Evolutionary conservation across 1,139 yeast species (phyloP).

Genomic region (Hemisphaericaspora subhashii): DNA sequence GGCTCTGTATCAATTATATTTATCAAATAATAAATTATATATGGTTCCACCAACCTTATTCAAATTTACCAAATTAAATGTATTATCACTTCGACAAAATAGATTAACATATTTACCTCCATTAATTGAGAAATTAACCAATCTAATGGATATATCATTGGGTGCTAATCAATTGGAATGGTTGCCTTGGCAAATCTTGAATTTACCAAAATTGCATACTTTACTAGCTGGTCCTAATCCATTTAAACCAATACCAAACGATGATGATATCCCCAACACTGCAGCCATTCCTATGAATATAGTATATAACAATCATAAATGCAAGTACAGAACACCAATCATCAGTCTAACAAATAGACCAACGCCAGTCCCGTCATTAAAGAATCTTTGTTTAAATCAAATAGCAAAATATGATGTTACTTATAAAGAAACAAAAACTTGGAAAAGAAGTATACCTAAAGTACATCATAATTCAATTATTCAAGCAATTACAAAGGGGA

Average conservation of each 20-base stretch:
- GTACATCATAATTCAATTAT: slow-evolving; percentile 35
- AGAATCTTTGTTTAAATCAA: slow-evolving; percentile 32
- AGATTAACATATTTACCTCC: slow-evolving; percentile 37
- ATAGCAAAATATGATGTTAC: slow-evolving; percentile 45
- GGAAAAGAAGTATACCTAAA: slow-evolving; percentile 42
- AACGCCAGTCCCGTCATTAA: slow-evolving; percentile 30
- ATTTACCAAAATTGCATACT: slow-evolving; percentile 28
- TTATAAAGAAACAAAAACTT: slow-evolving; percentile 42
- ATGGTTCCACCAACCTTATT: slow-evolving; percentile 39
- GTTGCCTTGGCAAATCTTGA: slow-evolving; percentile 38
- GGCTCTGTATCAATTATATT: slow-evolving; percentile 33
- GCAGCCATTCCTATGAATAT: slow-evolving; percentile 25
- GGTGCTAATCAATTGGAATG: slow-evolving; percentile 38
- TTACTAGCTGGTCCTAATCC: slow-evolving; percentile 51
- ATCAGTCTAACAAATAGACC: slow-evolving; percentile 14
- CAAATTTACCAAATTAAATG: slow-evolving; percentile 43
- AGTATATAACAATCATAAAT: slow-evolving; percentile 12
- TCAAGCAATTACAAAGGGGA: slow-evolving; percentile 41
- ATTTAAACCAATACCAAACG: slow-evolving; percentile 28
- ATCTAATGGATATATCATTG: slow-evolving; percentile 39
- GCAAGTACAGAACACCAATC: slow-evolving; percentile 26
- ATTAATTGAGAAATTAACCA: slow-evolving; percentile 29
- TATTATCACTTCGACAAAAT: slow-evolving; percentile 42
- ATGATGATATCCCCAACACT: too few species aligned
- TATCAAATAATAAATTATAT: slow-evolving; percentile 37